Percentiles rank a stretch among this genome's conserved stretches.
phyloP scores from a whole-genome alignment of 495 filamentous ascomycete genomes.

The Aspergillus taichungensis region DNA sequence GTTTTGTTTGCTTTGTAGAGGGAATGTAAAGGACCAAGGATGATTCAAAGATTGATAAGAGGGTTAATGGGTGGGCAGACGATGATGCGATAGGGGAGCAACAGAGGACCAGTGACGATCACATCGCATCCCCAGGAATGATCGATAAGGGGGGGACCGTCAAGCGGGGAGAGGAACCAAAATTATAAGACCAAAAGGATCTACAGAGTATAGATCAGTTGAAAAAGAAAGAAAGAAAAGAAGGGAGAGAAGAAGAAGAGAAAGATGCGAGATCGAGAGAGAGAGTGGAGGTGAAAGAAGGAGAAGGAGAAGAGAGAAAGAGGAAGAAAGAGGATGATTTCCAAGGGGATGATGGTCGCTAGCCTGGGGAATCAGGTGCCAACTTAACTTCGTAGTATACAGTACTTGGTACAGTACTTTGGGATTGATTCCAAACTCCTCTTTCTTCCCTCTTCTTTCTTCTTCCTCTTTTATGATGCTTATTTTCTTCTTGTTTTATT shows the following conservation, averaged over 20 bases:
- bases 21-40: background rate
- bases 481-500: too few relatives aligned
- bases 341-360: background rate
- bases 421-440: too few relatives aligned
- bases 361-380: too few relatives aligned
- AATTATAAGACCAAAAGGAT: conserved; percentile 1
- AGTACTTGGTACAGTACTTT: too few relatives aligned
- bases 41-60: conserved; percentile 4
- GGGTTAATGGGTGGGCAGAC: conserved; percentile 7
- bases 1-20: background rate
- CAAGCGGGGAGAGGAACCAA: background rate
- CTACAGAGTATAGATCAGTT: conserved; percentile 1
- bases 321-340: background rate
- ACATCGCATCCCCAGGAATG: conserved; percentile 28
- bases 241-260: background rate
- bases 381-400: too few relatives aligned
- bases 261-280: background rate
- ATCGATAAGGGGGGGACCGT: conserved; percentile 4
- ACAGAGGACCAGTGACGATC: conserved; percentile 18
- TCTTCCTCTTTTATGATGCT: too few relatives aligned
- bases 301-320: background rate
- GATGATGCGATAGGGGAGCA: conserved; percentile 14
- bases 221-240: background rate
- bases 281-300: background rate
- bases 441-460: too few relatives aligned